Base-by-base conservation (phyloP, 2,329 filamentous ascomycete species). In the Botrytis paeoniae region DNA sequence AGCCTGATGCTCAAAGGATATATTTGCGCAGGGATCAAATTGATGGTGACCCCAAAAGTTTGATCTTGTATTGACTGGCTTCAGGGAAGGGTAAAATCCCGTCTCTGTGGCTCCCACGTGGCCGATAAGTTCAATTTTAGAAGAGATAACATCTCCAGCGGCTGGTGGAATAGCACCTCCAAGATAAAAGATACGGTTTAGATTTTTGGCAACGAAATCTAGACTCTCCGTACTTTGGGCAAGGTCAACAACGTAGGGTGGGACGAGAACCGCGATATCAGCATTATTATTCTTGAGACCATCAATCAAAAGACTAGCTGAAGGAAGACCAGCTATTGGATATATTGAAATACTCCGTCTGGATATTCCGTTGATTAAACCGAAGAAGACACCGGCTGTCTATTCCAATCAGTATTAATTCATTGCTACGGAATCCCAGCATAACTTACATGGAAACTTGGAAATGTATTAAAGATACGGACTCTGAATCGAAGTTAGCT, bases 121-220 rank as follows among this genome's bases (percentile, higher is more conserved):
- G 0, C 51, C 54, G 2, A 35, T 14, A 5, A 72, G n/a, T 51
- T 72, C 32, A 20, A 72, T 68, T 32, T 22, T 72, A 16, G 62
- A 59, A 48, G 70, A 60, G 12, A 73, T 64, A 57, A 25, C 16
- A 12, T 74, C 32, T 59, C 73, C 70, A n/a, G 32, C 37, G 10
- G 32, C 37, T 20, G 51, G 22, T 20, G 73, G 70, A 25, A 74
- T 62, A 43, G 48, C 57, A 20, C 73, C 70, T 59, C 70, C 73
- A 0, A 54, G 10, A 18, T 69, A 74, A 1, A 73, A 64, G 0
- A 74, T 3, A 0, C 43, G 32, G 18, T 69, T 35, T 1, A 73
- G 45, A 10, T 68, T 68, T 54, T 16, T 18, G 32, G 43, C 63
- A 20, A 70, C 29, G 22, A 73, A 69, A 5, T 74, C 70, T 29